Conservation (phyloP, 768 basidiomycete genomes). For the Fomitopsis serialis region DNA sequence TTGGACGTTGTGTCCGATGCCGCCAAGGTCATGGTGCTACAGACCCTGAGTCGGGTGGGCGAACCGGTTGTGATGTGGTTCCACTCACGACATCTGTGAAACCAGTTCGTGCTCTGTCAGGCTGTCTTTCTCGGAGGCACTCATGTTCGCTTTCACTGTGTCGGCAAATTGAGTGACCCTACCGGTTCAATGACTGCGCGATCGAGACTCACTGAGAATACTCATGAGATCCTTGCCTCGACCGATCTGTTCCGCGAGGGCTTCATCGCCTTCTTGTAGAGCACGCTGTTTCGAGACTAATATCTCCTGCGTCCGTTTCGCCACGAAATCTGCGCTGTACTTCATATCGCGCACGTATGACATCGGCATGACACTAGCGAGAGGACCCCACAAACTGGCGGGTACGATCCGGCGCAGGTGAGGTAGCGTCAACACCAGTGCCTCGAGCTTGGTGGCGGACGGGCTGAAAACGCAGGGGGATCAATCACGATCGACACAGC, state of each 20-base stretch:
- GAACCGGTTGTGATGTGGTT: background rate
- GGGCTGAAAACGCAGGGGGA: background rate
- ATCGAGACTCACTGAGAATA: conserved; percentile 34
- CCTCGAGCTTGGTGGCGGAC: no score
- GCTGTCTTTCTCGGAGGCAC: conserved; percentile 5
- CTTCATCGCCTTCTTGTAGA: conserved; percentile 20
- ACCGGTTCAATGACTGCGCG: no score
- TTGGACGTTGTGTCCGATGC: conserved; percentile 24
- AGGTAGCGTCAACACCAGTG: no score
- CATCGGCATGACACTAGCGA: conserved; percentile 12
- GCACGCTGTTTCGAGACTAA: conserved; percentile 32
- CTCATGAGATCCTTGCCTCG: conserved; percentile 46
- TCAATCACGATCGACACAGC: conserved; percentile 14
- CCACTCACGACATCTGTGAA: conserved; percentile 15
- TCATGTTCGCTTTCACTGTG: conserved; percentile 18
- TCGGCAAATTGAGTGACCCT: no score
- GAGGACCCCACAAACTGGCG: background rate
- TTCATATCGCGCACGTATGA: conserved; percentile 34
- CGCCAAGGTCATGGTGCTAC: conserved; percentile 19
- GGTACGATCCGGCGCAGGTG: no score
- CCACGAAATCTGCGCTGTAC: conserved; percentile 43
- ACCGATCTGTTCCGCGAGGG: conserved; percentile 18
- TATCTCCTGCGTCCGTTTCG: conserved; percentile 35
- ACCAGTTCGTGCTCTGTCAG: conserved; percentile 18
- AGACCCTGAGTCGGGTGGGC: background rate